Percentiles rank a stretch among this genome's conserved stretches.
phyloP scores from a whole-genome alignment of 2,329 filamentous ascomycete species.

The Rhexocercosporidium sp. region DNA sequence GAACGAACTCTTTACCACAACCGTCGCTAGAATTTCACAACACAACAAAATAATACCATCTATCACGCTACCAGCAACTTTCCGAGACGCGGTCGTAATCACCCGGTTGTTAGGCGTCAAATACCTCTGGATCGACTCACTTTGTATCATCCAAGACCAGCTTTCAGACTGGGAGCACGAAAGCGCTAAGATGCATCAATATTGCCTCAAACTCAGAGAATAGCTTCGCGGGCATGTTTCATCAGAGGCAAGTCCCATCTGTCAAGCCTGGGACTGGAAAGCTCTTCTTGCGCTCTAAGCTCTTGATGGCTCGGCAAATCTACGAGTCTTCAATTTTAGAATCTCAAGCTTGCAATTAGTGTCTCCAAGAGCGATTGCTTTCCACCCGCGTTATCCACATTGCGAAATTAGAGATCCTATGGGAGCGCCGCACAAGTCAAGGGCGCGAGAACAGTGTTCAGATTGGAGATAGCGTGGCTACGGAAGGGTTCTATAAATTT shows the following conservation, averaged over 20 bases:
- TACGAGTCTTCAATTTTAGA: background rate
- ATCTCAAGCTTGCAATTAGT: background rate
- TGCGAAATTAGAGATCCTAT: background rate
- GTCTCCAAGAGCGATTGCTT: background rate
- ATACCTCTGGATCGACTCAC: background rate
- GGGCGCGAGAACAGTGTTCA: background rate
- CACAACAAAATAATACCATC: background rate
- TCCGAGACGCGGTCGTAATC: background rate
- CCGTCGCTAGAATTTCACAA: background rate
- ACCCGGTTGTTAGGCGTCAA: background rate
- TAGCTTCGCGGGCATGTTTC: background rate
- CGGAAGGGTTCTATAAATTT: background rate
- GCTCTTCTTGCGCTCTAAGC: background rate
- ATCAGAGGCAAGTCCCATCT: background rate
- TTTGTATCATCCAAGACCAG: background rate
- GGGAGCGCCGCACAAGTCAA: background rate
- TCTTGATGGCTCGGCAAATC: background rate
- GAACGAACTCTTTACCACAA: background rate
- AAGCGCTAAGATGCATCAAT: background rate
- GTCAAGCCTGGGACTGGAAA: background rate
- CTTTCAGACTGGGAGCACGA: constrained; percentile 1
- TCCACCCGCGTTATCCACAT: background rate
- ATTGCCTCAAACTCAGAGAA: background rate
- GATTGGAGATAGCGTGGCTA: background rate
- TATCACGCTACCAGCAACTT: background rate